Evolutionary conservation across 495 filamentous ascomycete genomes (phyloP), one percentile per base, ranked within the genome.

Genomic region (Evansstolkia leycettana): DNA sequence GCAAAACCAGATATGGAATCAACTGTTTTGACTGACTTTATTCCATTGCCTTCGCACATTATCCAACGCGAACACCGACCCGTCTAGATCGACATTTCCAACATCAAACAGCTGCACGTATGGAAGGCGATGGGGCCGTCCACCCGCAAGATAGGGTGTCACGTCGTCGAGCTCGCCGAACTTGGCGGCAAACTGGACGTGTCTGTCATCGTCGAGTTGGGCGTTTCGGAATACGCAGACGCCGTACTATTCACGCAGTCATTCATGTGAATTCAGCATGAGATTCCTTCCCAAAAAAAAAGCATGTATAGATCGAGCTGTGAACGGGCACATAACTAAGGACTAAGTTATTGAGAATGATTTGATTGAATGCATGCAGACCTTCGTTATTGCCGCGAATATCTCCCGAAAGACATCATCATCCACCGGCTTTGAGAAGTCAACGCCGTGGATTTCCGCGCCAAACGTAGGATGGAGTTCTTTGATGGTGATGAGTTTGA

Each of bases 131-230:
- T 62, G 52, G 33, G 64, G 58, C 11, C 65, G 64, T 6, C 63
- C 63, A 7, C 48, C 53, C 1, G 43, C 37, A n/a, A 70, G 46
- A 48, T 69, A 76, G 2, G 69, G 70, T 5, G 50, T 56, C n/a
- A 74, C 65, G 42, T 73, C 65, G 55, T 78, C 74, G 1, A 77
- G 62, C 19, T 73, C 69, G 12, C 72, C 74, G 37, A 78, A 63
- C 8, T 57, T 60, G 4, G 43, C 24, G n/a, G 66, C 65, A 54
- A 77, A 74, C 16, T 52, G 46, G 24, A 79, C 62, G 41, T 79
- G 73, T 0, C 48, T 36, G n/a, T 47, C 52, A 48, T 77, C 72
- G 37, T 58, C 50, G 19, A 78, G 53, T 16, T 54, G 50, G 6
- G 73, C 72, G 31, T 60, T 46, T 15, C 74, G 68, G 51, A 76